Conservation (phyloP, 495 filamentous ascomycete species). For the Penicillium coffeae region DNA sequence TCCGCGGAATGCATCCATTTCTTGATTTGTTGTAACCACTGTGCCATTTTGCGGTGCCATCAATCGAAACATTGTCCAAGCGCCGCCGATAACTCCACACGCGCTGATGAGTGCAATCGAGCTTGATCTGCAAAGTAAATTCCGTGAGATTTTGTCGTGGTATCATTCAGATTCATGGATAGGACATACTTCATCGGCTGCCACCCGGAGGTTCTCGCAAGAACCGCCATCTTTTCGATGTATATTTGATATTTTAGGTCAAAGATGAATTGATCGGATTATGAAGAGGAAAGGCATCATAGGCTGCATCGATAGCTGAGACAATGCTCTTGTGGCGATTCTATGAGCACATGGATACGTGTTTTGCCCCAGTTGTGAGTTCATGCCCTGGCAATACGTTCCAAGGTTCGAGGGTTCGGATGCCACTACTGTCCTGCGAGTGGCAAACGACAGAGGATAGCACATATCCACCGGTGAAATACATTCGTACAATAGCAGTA, state of each 20-base stretch:
- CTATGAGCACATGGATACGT: not conserved
- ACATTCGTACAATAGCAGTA: too few species aligned
- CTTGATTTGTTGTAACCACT: conserved; percentile 8
- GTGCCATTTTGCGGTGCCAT: conserved; percentile 10
- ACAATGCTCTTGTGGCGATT: not conserved
- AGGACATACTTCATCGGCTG: conserved; percentile 1
- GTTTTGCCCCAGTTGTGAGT: not conserved
- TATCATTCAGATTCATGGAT: not conserved
- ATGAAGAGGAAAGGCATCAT: too few species aligned
- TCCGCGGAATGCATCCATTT: conserved; percentile 9
- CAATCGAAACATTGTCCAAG: conserved; percentile 12
- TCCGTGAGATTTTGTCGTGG: not conserved
- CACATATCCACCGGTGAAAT: too few species aligned
- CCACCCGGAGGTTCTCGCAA: not conserved
- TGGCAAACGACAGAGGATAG: too few species aligned
- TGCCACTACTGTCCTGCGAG: too few species aligned
- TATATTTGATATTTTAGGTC: too few species aligned
- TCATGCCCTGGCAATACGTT: not conserved
- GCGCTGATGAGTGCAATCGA: conserved; percentile 17
- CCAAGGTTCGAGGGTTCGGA: not conserved
- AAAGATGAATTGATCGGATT: not conserved
- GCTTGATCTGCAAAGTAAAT: conserved; percentile 6
- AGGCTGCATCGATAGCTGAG: too few species aligned
- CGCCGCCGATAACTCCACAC: conserved; percentile 16
- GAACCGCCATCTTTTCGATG: not conserved